Evolutionary conservation across 2,329 filamentous ascomycete genomes (phyloP), one percentile per base, ranked within the genome.

Genomic region (Diaporthe vaccinii): DNA sequence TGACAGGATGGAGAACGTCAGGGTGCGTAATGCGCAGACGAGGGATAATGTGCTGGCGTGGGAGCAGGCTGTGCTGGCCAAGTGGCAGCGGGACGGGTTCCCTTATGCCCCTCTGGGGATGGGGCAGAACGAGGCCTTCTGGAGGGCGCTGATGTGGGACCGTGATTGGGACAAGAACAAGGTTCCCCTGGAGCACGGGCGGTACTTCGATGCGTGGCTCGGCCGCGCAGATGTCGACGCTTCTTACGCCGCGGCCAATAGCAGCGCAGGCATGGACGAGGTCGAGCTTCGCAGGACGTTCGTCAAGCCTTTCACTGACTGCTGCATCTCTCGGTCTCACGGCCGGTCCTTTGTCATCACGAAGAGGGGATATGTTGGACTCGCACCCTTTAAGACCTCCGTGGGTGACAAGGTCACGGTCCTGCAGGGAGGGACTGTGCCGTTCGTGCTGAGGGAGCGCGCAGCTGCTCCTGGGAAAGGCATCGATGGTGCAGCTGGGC

Each of bases 111-210:
- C 46, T 8, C 1, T 39, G 34, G 46, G 34, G 1, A 9, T 46
- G 39, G 39, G 14, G 4, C 31, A 22, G 17, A 9, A 9, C 14
- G 65, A 69, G 34, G 65, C 65, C 22, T 55, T 69, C 17, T 69
- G 65, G 65, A 69, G 49, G 65, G 65, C 65, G 34, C 49, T 69
- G 20, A 69, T 55, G 65, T 69, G 65, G 65, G 65, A 69, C 7
- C 65, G 65, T 8, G 65, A 55, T 34, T 69, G 46, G 46, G 34
- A 55, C 4, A n/a, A 28, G 0, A 1, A 10, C 49, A 69, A 22
- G 65, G 65, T 69, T 6, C 14, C 14, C 9, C 10, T 15, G n/a
- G 49, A 28, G 3, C 65, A 69, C 7, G 46, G 65, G 14, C 65
- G 49, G 34, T 69, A 69, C 20, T 55, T 69, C 8, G 65, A 69